phyloP scores from a whole-genome alignment of 1,284 basidiomycete genomes.

The Ceratobasidium sp. region DNA sequence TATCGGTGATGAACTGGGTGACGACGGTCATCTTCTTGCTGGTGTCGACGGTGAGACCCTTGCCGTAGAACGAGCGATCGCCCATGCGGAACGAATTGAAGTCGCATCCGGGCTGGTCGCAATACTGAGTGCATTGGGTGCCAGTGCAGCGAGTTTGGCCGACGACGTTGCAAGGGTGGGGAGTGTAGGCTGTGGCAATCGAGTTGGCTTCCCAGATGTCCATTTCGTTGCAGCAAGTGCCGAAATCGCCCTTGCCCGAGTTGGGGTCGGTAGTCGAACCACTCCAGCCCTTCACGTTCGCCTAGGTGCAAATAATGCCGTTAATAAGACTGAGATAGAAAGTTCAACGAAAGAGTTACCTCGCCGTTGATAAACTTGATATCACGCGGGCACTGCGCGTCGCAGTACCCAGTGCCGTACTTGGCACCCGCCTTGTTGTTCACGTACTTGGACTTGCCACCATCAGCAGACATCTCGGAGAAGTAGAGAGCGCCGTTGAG shows the following conservation, averaged over 20 bases:
- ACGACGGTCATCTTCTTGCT: conserved; percentile 65
- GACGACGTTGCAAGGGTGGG: conserved; percentile 50
- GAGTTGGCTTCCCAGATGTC: conserved; percentile 49
- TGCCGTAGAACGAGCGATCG: conserved; percentile 62
- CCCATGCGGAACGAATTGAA: conserved; percentile 70
- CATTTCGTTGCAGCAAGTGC: conserved; percentile 49
- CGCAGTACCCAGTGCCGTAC: conserved; percentile 57
- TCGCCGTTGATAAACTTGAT: conserved; percentile 64
- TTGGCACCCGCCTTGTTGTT: conserved; percentile 69
- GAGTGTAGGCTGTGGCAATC: conserved; percentile 49
- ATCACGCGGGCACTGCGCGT: conserved; percentile 65
- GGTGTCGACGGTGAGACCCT: conserved; percentile 53
- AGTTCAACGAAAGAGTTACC: conserved; percentile 54
- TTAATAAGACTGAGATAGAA: background rate
- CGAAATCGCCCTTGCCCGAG: conserved; percentile 46
- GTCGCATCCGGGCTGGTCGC: conserved; percentile 65
- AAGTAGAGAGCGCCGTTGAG: conserved; percentile 60
- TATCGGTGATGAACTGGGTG: conserved; percentile 67
- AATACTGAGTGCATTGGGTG: conserved; percentile 52
- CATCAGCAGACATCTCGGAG: conserved; percentile 67
- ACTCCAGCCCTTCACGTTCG: conserved; percentile 42
- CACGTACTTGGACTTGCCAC: conserved; percentile 63
- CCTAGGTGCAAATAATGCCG: conserved; percentile 17
- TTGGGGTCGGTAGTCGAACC: conserved; percentile 32
- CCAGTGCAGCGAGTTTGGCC: conserved; percentile 28